These are phyloP conservation scores for Dissophora ornata DNA, from an alignment of 192 early-diverging fungal species.

Conservation along the genomic window DNA sequence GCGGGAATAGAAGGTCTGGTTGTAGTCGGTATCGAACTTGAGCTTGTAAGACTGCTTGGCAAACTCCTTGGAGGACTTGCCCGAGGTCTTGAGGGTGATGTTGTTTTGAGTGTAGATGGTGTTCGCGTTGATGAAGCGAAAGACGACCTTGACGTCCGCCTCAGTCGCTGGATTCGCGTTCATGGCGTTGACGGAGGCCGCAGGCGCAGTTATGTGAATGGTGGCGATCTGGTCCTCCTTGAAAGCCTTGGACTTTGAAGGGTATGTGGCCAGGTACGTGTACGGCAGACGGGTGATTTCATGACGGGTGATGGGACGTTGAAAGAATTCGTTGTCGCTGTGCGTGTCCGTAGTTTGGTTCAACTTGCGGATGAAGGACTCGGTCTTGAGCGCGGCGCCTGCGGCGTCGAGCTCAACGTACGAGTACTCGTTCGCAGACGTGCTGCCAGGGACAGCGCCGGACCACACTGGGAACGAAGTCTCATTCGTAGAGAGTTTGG, in stretches of 20 bases:
- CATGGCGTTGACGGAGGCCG: slow-evolving; percentile 36
- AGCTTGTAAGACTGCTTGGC: slow-evolving; percentile 62
- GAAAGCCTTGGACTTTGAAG: slow-evolving; percentile 55
- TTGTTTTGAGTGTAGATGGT: slow-evolving; percentile 49
- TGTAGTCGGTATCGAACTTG: slow-evolving; percentile 50
- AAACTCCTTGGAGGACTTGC: slow-evolving; percentile 62
- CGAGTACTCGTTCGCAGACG: slow-evolving; percentile 28
- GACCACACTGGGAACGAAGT: slow-evolving; percentile 28
- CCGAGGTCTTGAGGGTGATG: slow-evolving; percentile 55
- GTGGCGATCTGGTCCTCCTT: slow-evolving; percentile 60
- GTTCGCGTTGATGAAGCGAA: slow-evolving; percentile 56
- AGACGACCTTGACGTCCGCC: slow-evolving; percentile 33
- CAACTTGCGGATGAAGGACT: slow-evolving; percentile 43
- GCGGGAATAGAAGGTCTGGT: slow-evolving; percentile 56
- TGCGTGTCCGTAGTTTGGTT: slow-evolving; percentile 39
- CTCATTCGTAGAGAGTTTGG: slow-evolving; percentile 32
- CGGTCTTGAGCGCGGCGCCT: slow-evolving; percentile 33
- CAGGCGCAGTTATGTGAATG: slow-evolving; percentile 53
- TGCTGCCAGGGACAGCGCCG: slow-evolving; percentile 32
- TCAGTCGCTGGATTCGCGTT: slow-evolving; percentile 33
- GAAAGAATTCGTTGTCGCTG: slow-evolving; percentile 63
- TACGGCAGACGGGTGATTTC: slow-evolving; percentile 55
- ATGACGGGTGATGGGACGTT: slow-evolving; percentile 53
- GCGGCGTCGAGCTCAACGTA: slow-evolving; percentile 46
- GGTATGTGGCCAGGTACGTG: slow-evolving; percentile 57